phyloP scores from a whole-genome alignment of 2,329 filamentous ascomycete genomes.

The Diaporthe batatas region DNA sequence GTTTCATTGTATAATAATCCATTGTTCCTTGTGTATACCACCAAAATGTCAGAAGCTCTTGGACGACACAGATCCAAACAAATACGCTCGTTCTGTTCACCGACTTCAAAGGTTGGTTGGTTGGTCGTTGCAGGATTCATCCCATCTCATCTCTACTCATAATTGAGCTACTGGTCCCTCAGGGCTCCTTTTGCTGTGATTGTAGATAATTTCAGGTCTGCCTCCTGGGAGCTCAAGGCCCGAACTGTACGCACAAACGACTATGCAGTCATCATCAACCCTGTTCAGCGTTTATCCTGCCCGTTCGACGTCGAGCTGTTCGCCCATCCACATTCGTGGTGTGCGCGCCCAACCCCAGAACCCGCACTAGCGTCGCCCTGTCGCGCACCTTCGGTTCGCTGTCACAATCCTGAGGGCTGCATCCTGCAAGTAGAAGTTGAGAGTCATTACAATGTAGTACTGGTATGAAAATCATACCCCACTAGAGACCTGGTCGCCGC shows the following conservation, averaged over 20 bases:
- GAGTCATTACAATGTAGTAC: neutral
- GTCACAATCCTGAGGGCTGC: neutral
- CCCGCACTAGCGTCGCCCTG: constrained; percentile 30
- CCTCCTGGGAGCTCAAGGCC: neutral
- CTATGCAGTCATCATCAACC: constrained; percentile 2
- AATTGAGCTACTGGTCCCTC: neutral
- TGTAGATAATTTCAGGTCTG: neutral
- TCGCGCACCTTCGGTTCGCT: neutral
- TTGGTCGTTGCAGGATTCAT: neutral
- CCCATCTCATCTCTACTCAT: neutral
- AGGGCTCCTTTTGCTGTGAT: neutral
- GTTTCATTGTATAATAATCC: neutral
- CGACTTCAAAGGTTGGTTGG: too few species aligned
- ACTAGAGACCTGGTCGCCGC: neutral
- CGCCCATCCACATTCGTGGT: neutral
- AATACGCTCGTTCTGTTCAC: too few species aligned
- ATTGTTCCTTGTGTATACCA: neutral
- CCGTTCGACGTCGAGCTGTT: neutral
- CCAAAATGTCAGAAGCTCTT: too few species aligned
- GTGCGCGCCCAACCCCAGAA: constrained; percentile 14
- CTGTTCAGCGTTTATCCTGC: neutral
- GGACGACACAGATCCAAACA: too few species aligned
- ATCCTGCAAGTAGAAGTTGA: neutral
- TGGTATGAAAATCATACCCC: neutral
- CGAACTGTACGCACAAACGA: neutral